phyloP scores from a whole-genome alignment of 345 rosid genomes.

The Gossypium arboreum region DNA sequence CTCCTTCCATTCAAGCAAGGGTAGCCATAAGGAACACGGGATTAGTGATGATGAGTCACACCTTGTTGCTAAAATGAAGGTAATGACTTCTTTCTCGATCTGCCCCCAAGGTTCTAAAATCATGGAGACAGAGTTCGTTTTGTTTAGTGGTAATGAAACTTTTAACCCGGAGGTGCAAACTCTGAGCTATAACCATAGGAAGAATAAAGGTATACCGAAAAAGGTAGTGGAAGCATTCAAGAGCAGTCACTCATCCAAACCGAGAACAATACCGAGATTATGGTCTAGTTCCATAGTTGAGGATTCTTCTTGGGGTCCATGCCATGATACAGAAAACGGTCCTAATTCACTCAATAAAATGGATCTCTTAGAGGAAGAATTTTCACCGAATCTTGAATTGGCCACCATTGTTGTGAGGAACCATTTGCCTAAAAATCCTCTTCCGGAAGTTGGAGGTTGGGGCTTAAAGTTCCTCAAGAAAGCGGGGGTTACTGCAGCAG shows the following conservation, averaged over 20 bases:
- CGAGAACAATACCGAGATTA: constrained; percentile 51
- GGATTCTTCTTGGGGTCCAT: constrained; percentile 44
- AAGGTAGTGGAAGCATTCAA: constrained; percentile 62
- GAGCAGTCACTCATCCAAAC: constrained; percentile 43
- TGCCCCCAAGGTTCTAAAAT: constrained; percentile 42
- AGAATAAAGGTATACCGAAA: constrained; percentile 57
- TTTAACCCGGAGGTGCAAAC: constrained; percentile 30
- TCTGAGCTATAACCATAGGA: constrained; percentile 30
- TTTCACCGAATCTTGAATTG: constrained; percentile 67
- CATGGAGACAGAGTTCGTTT: constrained; percentile 74
- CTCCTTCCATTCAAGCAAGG: constrained; percentile 48
- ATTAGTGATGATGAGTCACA: constrained; percentile 30
- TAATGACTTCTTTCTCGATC: constrained; percentile 53
- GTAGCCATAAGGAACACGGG: constrained; percentile 34
- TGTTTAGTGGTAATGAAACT: constrained; percentile 48
- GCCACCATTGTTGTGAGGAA: constrained; percentile 74
- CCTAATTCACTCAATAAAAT: constrained; percentile 28
- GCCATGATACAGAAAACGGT: constrained; percentile 32
- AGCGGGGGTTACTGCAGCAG: constrained; percentile 17
- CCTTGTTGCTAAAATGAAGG: constrained; percentile 70
- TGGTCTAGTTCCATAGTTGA: constrained; percentile 48
- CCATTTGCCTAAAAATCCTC: constrained; percentile 30
- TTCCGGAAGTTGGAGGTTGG: constrained; percentile 73
- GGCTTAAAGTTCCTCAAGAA: constrained; percentile 88
- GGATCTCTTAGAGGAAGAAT: constrained; percentile 40